Base-by-base conservation (phyloP, 208 protist species). In the Phytomonas francai region DNA sequence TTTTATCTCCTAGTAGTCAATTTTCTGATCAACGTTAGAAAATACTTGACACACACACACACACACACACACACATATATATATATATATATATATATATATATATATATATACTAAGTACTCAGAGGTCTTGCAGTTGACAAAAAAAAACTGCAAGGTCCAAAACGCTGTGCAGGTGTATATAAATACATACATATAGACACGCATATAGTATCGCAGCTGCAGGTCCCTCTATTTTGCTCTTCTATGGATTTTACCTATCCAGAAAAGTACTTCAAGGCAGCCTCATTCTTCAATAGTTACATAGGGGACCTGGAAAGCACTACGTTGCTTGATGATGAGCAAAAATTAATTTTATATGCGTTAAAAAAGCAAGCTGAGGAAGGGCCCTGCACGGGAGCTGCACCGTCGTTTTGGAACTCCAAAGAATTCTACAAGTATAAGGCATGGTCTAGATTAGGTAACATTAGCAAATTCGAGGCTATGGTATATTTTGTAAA, bases 401-500 rank as follows among this genome's bases (percentile, higher is more conserved):
- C 78, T 12, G 76, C 83, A 0, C 89, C 89, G 16, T 80, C 81
- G 12, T 56, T 92, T 27, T 94, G 85, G 84, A 65, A 86, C 42
- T 42, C 78, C 49, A 80, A 32, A 29, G 85, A 88, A 71, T 76
- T 85, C 2, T 58, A 85, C 75, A 91, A 91, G 74, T 77, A 92
- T 72, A 57, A 78, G 28, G 89, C 89, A 68, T 94, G 89, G 86
- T 77, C 73, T 66, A 71, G 84, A 70, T 79, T 94, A 1, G 73
- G 72, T 14, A 63, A 62, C 75, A 90, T 91, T 77, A 79, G 76
- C 22, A 73, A 59, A 30, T 91, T 87, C 70, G 89, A 94, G 68
- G 85, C 85, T 25, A 94, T 94, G 89, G 89, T 94, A n/a, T 76
- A 82, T 68, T 94, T 89, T 77, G 89, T 94, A 59, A 74, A 77